Evolutionary conservation across 1,139 yeast species (phyloP), one percentile per base, ranked within the genome.

Genomic region (Debaryomyces fabryi): DNA sequence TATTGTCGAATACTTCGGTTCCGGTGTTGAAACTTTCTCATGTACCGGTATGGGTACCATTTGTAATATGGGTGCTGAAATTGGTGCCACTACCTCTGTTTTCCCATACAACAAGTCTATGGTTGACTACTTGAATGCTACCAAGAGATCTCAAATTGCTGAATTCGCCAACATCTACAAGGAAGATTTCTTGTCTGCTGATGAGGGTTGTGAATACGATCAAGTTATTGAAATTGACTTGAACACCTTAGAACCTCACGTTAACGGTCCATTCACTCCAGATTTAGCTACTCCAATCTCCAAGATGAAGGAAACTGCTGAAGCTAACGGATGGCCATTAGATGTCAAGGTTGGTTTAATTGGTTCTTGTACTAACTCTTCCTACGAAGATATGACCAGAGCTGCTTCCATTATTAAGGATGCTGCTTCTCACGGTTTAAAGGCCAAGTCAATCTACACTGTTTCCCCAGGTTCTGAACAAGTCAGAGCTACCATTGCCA

Each of bases 11-110:
- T 93, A 93, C 81, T 92, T 87, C 67, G 99, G 54, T 76, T 89
- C 86, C 46, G 99, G 99, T 84, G 92, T 92, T 58, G 86, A 89
- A 65, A 86, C 97, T 57, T 88, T 93, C 76, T 89, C 97, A 45
- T 91, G 97, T 79, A 92, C 99, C 57, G 99, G 99, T 84, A 92
- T 92, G 99, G 99, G 96, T 74, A 92, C 99, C 66, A 93, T 92
- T 76, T 92, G 99, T 85, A 92, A 92, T 77, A 92, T 92, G 99
- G 99, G 99, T 85, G 99, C 99, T 60, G 99, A 92, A 79, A 90
- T 92, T 63, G 99, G 99, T 81, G 99, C 98, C 55, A 92, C 99
- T 59, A 93, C 99, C 53, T 93, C 98, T 48, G 92, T 88, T 58
- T 93, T 93, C 96, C 99, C 99, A 74, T 91, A 79, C 86, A 90